Percentiles rank a stretch among this genome's conserved stretches.
These are phyloP conservation scores for Geotrichum reessii DNA, from an alignment of 1,139 yeast species.

Conservation along the genomic window DNA sequence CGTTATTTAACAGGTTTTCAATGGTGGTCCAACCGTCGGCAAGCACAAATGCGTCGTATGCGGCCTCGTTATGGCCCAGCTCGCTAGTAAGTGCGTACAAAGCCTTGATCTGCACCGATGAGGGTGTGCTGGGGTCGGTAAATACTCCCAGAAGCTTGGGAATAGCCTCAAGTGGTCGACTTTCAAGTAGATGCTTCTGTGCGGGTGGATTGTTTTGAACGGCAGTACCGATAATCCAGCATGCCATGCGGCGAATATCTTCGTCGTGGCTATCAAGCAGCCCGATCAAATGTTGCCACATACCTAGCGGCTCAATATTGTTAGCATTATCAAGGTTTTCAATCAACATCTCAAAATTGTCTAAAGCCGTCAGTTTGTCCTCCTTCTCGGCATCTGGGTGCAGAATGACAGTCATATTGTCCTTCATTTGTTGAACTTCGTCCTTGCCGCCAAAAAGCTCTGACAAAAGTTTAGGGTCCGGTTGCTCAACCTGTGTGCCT, in stretches of 20 bases:
- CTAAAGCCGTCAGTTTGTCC: conserved; percentile 69
- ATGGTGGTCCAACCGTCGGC: conserved; percentile 55
- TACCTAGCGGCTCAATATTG: conserved; percentile 71
- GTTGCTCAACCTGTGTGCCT: conserved; percentile 23
- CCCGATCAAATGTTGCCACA: conserved; percentile 67
- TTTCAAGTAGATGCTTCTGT: conserved; percentile 47
- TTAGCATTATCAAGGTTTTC: conserved; percentile 95
- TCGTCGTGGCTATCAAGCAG: conserved; percentile 42
- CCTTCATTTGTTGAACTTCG: conserved; percentile 80
- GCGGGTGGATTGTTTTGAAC: conserved; percentile 81
- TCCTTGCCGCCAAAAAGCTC: conserved; percentile 81
- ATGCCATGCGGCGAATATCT: conserved; percentile 40
- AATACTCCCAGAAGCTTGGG: conserved; percentile 44
- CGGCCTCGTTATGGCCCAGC: conserved; percentile 62
- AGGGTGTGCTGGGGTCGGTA: conserved; percentile 13
- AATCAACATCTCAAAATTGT: conserved; percentile 87
- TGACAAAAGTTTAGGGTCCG: conserved; percentile 67
- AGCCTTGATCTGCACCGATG: conserved; percentile 49
- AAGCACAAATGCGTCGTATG: conserved; percentile 50
- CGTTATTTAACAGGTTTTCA: background rate
- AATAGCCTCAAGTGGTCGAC: conserved; percentile 47
- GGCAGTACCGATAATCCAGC: conserved; percentile 82
- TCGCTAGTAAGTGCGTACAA: conserved; percentile 72
- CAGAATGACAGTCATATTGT: conserved; percentile 58
- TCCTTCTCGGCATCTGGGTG: conserved; percentile 50